These are phyloP conservation scores for Suillus paluster DNA, from an alignment of 768 basidiomycete species.

Conservation along the genomic window DNA sequence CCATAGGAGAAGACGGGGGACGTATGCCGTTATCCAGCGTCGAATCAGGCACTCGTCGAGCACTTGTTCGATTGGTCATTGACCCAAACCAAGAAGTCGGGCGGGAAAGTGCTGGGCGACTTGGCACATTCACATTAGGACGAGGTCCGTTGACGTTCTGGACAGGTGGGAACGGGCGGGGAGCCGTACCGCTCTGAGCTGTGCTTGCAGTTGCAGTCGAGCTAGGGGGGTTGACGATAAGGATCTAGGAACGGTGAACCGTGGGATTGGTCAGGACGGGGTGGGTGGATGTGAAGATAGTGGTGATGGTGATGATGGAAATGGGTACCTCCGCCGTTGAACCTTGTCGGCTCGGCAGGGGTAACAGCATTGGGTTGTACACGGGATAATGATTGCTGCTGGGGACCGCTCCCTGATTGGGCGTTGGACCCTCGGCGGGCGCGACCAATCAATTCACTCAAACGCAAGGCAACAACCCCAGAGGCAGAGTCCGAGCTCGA, in stretches of 20 bases:
- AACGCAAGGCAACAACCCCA: not conserved
- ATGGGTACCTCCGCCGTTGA: not conserved
- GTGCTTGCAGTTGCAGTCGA: not conserved
- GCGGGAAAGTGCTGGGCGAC: constrained; percentile 1
- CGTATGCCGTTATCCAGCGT: not conserved
- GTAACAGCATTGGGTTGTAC: not conserved
- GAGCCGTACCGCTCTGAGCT: not conserved
- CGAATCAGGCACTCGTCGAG: not conserved
- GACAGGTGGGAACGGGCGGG: not conserved
- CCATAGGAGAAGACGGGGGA: not conserved
- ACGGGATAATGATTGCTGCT: not conserved
- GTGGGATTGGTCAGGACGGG: constrained; percentile 5
- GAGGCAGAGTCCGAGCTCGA: constrained; percentile 1
- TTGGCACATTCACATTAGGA: not conserved
- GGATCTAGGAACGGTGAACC: not conserved
- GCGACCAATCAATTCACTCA: not conserved
- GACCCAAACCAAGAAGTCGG: constrained; percentile 10
- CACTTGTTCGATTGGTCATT: constrained; percentile 1
- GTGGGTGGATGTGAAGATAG: constrained; percentile 6
- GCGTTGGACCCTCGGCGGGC: constrained; percentile 2
- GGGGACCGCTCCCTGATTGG: not conserved
- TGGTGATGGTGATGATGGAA: constrained; percentile 4
- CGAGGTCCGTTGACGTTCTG: constrained; percentile 4
- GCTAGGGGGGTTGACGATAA: not conserved
- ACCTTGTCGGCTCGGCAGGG: not conserved